These are phyloP conservation scores for Arthrobotrys pseudoclavata DNA, from an alignment of 2,329 filamentous ascomycete species.

Conservation along the genomic window DNA sequence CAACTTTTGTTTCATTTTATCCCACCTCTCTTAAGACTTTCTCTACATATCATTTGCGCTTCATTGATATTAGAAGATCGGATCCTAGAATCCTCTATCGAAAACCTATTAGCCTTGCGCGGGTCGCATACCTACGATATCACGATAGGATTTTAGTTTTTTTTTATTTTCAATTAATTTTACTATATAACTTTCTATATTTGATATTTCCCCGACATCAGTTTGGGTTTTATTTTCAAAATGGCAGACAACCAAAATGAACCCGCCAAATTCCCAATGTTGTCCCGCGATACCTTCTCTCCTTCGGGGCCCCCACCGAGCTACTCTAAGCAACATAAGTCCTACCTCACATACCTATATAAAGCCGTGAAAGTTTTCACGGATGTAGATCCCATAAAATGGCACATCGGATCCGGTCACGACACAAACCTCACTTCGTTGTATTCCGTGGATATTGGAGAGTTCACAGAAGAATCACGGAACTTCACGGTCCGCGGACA, in stretches of 20 bases:
- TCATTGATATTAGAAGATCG: neutral
- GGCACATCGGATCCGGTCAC: neutral
- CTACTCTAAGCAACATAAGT: neutral
- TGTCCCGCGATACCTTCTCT: neutral
- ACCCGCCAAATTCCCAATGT: neutral
- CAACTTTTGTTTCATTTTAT: neutral
- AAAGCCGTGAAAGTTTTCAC: too few relatives aligned
- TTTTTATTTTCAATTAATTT: neutral
- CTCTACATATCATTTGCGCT: neutral
- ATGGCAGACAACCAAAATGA: neutral
- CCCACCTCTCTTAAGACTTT: neutral
- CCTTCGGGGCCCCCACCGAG: neutral
- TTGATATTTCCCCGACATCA: neutral
- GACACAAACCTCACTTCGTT: neutral
- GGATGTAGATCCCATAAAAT: too few relatives aligned
- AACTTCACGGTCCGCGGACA: conserved; percentile 7
- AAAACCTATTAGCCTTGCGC: neutral
- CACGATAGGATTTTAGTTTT: neutral
- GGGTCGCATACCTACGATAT: neutral
- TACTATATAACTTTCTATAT: neutral
- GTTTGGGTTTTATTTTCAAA: neutral
- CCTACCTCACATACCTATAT: neutral
- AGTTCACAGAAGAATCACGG: neutral
- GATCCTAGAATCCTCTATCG: too few relatives aligned
- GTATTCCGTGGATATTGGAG: conserved; percentile 27